phyloP scores from a whole-genome alignment of 169 alveolate genomes.

The Eimeria tenella region DNA sequence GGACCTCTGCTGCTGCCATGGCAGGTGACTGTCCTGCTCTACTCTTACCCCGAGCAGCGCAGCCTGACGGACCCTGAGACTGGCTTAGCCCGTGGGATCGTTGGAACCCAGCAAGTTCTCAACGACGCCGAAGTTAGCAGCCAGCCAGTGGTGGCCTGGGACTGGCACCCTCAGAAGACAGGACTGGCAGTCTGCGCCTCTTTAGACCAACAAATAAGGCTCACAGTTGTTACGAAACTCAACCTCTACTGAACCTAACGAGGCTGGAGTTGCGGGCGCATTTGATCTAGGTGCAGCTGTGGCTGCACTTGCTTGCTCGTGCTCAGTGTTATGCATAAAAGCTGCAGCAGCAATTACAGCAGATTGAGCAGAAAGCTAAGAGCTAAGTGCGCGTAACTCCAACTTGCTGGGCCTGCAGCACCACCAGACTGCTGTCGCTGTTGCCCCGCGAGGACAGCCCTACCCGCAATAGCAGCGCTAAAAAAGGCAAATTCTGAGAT shows the following conservation, averaged over 20 bases:
- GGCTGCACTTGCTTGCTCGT: slow-evolving; percentile 8
- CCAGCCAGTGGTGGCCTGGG: slow-evolving; percentile 95
- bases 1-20: background rate
- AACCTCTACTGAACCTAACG: slow-evolving; percentile 40
- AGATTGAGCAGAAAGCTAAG: background rate
- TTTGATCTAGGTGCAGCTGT: background rate
- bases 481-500: background rate
- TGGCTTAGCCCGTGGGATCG: slow-evolving; percentile 90
- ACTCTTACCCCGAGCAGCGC: slow-evolving; percentile 91
- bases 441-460: background rate
- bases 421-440: background rate
- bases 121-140: slow-evolving; percentile 92
- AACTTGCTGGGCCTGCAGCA: no score
- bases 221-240: slow-evolving; percentile 83
- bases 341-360: slow-evolving; percentile 1
- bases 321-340: background rate
- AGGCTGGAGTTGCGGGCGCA: no score
- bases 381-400: no score
- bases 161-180: slow-evolving; percentile 89
- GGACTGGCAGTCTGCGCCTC: slow-evolving; percentile 89
- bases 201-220: slow-evolving; percentile 94
- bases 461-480: background rate
- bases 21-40: slow-evolving; percentile 83
- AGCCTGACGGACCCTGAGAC: slow-evolving; percentile 87
- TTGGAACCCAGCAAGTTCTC: slow-evolving; percentile 92